Evolutionary conservation across 2,329 filamentous ascomycete genomes (phyloP).

Genomic region (Akanthomyces dipterigenus): DNA sequence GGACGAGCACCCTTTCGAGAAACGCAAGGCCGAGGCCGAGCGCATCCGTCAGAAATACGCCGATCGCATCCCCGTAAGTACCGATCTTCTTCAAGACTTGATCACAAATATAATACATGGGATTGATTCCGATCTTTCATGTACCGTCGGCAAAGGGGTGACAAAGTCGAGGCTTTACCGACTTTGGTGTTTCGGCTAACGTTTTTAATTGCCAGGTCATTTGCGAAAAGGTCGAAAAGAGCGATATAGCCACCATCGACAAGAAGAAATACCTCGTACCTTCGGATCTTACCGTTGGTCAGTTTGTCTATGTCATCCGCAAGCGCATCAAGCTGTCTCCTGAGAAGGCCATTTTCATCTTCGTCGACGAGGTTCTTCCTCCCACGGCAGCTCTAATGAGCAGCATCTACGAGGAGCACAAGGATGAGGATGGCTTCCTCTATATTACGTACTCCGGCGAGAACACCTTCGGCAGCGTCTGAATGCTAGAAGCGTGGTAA

Average conservation of each 20-base stretch:
- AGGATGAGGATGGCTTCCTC: conserved; percentile 78
- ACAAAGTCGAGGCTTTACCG: not conserved
- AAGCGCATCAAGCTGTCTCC: conserved; percentile 99
- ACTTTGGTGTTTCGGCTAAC: not conserved
- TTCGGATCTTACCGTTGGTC: conserved; percentile 93
- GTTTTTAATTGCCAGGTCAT: conserved; percentile 63
- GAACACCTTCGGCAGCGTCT: conserved; percentile 77
- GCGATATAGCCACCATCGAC: conserved; percentile 98
- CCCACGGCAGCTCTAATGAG: conserved; percentile 97
- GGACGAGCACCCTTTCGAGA: conserved; percentile 99
- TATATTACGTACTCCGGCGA: conserved; percentile 99
- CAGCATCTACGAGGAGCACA: conserved; percentile 99
- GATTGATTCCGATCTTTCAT: not conserved
- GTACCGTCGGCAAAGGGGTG: not conserved
- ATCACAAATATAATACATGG: not conserved
- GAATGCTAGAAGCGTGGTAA: not conserved
- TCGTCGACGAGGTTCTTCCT: conserved; percentile 95
- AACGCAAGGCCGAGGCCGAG: conserved; percentile 99
- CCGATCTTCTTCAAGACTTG: not conserved
- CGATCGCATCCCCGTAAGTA: conserved; percentile 91
- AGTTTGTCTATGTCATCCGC: conserved; percentile 99
- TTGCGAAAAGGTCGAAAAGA: conserved; percentile 99
- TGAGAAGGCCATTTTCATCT: conserved; percentile 99
- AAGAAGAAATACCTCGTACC: conserved; percentile 99
- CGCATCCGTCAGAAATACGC: conserved; percentile 98